Evolutionary conservation across 768 basidiomycete species (phyloP).

Genomic region (Rubroboletus pulcherrimus): DNA sequence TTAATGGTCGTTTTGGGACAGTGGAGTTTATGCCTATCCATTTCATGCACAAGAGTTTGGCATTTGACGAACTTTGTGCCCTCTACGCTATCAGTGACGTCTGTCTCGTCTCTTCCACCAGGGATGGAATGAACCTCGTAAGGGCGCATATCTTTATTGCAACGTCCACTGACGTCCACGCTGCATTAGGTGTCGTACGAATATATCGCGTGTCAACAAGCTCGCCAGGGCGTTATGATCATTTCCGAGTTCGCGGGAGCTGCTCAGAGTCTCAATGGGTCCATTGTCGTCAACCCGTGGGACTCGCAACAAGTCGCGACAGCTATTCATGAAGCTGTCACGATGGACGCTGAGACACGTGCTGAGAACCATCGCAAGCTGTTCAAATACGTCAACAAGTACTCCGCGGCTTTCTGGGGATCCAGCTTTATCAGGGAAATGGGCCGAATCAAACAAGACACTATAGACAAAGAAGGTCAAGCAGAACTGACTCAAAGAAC

Average conservation of each 20-base stretch:
- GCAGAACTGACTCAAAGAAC: slow-evolving; percentile 33
- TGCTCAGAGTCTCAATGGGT: slow-evolving; percentile 92
- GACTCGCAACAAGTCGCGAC: slow-evolving; percentile 98
- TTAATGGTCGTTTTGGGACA: slow-evolving; percentile 98
- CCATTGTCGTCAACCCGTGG: slow-evolving; percentile 98
- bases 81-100: slow-evolving; percentile 96
- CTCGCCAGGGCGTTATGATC: slow-evolving; percentile 93
- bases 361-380: slow-evolving; percentile 93
- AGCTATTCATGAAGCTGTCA: slow-evolving; percentile 94
- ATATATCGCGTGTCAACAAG: slow-evolving; percentile 93
- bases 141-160: slow-evolving; percentile 26
- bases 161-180: slow-evolving; percentile 7
- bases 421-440: slow-evolving; percentile 87
- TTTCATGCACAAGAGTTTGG: slow-evolving; percentile 95
- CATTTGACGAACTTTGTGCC: slow-evolving; percentile 95
- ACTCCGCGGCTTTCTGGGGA: slow-evolving; percentile 91
- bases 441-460: slow-evolving; percentile 50
- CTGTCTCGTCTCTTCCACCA: slow-evolving; percentile 89
- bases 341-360: slow-evolving; percentile 77
- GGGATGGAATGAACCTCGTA: slow-evolving; percentile 99
- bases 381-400: slow-evolving; percentile 95
- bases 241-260: slow-evolving; percentile 98
- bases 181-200: slow-evolving; percentile 89
- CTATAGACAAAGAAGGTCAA: slow-evolving; percentile 34
- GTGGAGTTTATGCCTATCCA: slow-evolving; percentile 99